A percentile compares a stretch with the other conserved stretches of the same genome.
Conservation (phyloP, 2,329 filamentous ascomycete species). For the Aspergillus proliferans region DNA sequence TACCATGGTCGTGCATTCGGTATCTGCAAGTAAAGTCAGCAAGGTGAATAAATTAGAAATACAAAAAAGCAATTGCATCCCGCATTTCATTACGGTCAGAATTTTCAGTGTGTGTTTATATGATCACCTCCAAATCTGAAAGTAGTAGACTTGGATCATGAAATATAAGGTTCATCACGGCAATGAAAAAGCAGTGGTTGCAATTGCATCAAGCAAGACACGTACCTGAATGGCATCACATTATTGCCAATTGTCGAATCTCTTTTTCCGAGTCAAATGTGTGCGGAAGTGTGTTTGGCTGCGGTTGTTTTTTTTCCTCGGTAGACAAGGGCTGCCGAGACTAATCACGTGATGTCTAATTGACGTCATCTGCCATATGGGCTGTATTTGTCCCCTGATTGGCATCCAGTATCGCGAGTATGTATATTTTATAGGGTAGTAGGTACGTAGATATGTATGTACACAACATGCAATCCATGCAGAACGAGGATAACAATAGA, state of each 20-base stretch:
- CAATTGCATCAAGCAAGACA: neutral
- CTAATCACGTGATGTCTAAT: neutral
- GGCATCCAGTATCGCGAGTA: neutral
- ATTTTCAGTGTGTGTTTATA: conserved; percentile 35
- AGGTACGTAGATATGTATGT: neutral
- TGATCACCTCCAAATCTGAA: conserved; percentile 28
- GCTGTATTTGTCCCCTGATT: neutral
- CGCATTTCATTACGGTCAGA: conserved; percentile 20
- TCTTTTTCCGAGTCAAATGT: neutral
- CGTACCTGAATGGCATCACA: neutral
- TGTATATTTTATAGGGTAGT: neutral
- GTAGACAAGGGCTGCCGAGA: neutral
- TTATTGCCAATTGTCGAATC: neutral
- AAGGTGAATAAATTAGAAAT: neutral
- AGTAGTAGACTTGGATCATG: conserved; percentile 25
- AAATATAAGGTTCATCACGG: conserved; percentile 29
- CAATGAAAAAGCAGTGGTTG: conserved; percentile 3
- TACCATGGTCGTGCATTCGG: neutral
- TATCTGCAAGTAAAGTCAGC: neutral
- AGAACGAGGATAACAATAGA: neutral
- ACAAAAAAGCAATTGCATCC: conserved; percentile 5
- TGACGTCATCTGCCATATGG: neutral
- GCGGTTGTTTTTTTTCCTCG: neutral
- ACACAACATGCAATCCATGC: conserved; percentile 1
- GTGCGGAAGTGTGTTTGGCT: neutral